Conservation (phyloP, 2,329 filamentous ascomycete species). For the Harringtonia lauricola region DNA sequence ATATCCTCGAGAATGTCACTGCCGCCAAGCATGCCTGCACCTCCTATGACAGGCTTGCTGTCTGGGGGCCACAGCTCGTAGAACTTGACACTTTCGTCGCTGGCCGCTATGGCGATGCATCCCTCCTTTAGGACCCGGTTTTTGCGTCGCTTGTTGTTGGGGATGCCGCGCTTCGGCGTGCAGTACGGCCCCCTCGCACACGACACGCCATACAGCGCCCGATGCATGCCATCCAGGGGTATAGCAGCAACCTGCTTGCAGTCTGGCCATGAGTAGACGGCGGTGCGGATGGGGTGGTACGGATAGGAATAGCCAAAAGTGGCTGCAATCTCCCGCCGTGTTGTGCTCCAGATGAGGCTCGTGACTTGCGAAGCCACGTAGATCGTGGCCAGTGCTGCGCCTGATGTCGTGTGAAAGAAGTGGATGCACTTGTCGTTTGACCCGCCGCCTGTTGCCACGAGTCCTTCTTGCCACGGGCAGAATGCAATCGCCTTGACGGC, state of each 20-base stretch:
- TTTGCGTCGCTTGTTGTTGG: constrained; percentile 27
- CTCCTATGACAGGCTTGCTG: constrained; percentile 38
- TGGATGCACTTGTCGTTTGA: constrained; percentile 93
- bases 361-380: constrained; percentile 91
- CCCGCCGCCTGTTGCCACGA: constrained; percentile 85
- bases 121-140: constrained; percentile 54
- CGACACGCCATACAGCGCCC: constrained; percentile 77
- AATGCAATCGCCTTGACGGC: constrained; percentile 96
- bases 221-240: constrained; percentile 68
- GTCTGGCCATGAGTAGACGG: constrained; percentile 88
- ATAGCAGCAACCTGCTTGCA: constrained; percentile 79
- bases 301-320: constrained; percentile 92
- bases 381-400: constrained; percentile 77
- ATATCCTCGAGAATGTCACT: constrained; percentile 77
- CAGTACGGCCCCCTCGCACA: constrained; percentile 51
- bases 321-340: constrained; percentile 75
- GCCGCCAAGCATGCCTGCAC: constrained; percentile 58
- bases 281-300: constrained; percentile 79
- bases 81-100: constrained; percentile 87
- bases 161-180: constrained; percentile 15
- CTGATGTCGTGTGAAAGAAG: constrained; percentile 83
- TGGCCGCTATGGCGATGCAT: constrained; percentile 84
- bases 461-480: constrained; percentile 81
- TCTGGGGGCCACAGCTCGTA: constrained; percentile 82
- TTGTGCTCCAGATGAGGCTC: constrained; percentile 80